A percentile compares a stretch with the other conserved stretches of the same genome.
phyloP scores from a whole-genome alignment of 2,329 filamentous ascomycete species.

The Phoma herbarum region DNA sequence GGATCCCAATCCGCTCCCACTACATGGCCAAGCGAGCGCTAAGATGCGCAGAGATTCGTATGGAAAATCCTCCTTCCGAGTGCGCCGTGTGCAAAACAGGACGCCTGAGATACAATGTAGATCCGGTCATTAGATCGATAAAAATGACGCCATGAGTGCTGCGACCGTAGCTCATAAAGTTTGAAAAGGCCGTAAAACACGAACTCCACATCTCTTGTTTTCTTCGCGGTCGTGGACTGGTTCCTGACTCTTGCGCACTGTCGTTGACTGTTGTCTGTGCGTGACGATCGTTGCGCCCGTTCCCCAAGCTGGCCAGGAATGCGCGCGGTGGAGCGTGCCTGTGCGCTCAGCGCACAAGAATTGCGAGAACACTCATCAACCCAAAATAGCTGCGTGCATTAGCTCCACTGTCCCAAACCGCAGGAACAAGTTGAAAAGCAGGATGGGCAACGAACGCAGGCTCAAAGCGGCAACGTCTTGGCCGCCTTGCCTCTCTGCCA shows the following conservation, averaged over 20 bases:
- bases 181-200: constrained; percentile 5
- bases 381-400: constrained; percentile 54
- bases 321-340: constrained; percentile 18
- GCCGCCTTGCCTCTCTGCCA: constrained; percentile 2
- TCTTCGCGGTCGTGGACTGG: constrained; percentile 3
- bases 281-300: constrained; percentile 22
- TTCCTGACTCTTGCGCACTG: constrained; percentile 11
- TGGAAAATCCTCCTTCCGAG: constrained; percentile 8
- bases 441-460: background rate
- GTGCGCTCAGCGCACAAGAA: constrained; percentile 44
- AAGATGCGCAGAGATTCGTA: constrained; percentile 13
- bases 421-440: constrained; percentile 22
- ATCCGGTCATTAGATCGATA: constrained; percentile 8
- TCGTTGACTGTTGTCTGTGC: constrained; percentile 16
- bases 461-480: background rate
- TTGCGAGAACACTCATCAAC: constrained; percentile 53
- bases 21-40: constrained; percentile 16
- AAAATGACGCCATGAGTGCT: constrained; percentile 11
- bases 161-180: constrained; percentile 8
- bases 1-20: constrained; percentile 10
- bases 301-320: constrained; percentile 21
- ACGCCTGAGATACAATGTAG: constrained; percentile 1
- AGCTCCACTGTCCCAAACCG: constrained; percentile 32
- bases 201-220: constrained; percentile 11
- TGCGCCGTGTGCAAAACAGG: constrained; percentile 2